These are phyloP conservation scores for Polygonum maritimum DNA, from an alignment of 148 eudicot genomes.

Conservation along the genomic window DNA sequence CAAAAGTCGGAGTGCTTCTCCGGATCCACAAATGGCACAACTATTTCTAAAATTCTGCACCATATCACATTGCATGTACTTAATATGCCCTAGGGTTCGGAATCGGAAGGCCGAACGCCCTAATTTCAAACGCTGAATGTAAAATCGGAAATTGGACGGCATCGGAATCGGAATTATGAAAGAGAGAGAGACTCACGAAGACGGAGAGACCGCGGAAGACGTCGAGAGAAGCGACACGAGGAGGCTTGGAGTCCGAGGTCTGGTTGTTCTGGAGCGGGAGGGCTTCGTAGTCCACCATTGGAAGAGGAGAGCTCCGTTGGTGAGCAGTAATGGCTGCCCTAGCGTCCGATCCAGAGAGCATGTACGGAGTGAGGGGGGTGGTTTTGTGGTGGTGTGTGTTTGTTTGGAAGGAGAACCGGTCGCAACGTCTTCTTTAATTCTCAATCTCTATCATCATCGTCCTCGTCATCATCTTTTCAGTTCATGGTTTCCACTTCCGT, in stretches of 20 bases:
- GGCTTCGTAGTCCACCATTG: conserved; percentile 35
- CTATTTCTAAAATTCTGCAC: neutral
- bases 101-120: neutral
- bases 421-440: neutral
- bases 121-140: neutral
- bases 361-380: neutral
- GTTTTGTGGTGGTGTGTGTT: neutral
- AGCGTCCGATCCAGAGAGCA: neutral
- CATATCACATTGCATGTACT: neutral
- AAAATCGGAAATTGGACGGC: neutral
- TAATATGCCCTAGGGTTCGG: neutral
- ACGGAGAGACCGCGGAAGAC: conserved; percentile 65
- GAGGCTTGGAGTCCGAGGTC: conserved; percentile 1
- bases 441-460: neutral
- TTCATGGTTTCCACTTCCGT: too few relatives aligned
- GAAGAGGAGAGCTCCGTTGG: neutral
- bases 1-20: neutral
- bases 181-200: conserved; percentile 25
- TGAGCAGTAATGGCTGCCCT: neutral
- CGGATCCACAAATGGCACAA: too few relatives aligned
- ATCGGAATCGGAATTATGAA: neutral
- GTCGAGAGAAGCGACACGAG: conserved; percentile 59
- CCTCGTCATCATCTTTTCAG: neutral
- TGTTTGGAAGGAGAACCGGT: neutral
- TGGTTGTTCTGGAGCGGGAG: conserved; percentile 17